Evolutionary conservation across 192 early-diverging fungal genomes (phyloP), one percentile per base, ranked within the genome.

Genomic region (Pilobolus umbonatus): DNA sequence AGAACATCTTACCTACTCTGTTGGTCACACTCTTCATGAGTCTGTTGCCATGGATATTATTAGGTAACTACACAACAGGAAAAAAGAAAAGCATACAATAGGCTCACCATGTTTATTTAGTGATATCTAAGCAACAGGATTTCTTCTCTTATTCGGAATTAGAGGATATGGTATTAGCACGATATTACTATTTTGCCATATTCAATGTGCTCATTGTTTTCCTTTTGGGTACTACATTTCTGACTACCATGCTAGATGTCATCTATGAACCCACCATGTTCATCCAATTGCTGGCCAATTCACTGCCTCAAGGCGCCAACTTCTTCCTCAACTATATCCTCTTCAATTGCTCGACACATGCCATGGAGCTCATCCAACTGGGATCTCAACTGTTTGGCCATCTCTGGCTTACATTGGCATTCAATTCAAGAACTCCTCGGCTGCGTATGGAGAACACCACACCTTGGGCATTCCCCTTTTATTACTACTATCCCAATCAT

Each of bases 151-250:
- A 85, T 56, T 85, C 83, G 0, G 65, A 73, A 14, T 36, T 85
- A 36, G 83, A 85, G 55, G 73, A 79, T 14, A 71, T 61, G 25
- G 80, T 83, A 0, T 65, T 85, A 1, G 50, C 69, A 1, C 75
- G 83, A 9, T 80, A 83, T 48, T 82, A 81, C 35, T 74, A 77
- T 42, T 85, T 85, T 60, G 63, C 79, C 21, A 79, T 85, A 19
- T 85, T 85, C 65, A 85, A 85, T 49, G 77, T 82, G 0, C 66
- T 85, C 28, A 76, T 85, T 42, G 80, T 85, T 1, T 85, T 85
- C 39, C 68, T 80, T 28, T 50, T 82, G 7, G 83, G 83, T 46
- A 79, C 71, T 0, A 69, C 79, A 3, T 79, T 85, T 43, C 48
- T 85, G 8, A 65, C 69, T 7, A 74, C 77, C 10, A 79, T 85